Evolutionary conservation across 2,329 filamentous ascomycete genomes (phyloP).

Genomic region (Penicillium oxalicum): DNA sequence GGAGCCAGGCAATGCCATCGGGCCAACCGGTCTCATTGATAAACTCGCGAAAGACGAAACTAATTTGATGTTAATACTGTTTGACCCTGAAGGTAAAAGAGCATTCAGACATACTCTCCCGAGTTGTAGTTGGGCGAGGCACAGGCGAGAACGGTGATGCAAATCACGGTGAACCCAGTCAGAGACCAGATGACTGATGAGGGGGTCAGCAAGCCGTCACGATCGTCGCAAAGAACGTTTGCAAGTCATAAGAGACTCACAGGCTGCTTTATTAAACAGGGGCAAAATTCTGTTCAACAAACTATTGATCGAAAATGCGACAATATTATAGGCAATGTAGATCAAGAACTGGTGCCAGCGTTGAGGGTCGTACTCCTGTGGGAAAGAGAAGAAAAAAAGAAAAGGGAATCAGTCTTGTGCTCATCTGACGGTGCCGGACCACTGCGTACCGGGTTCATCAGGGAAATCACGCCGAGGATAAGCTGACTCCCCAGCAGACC

Average conservation of each 20-base stretch:
- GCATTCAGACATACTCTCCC: conserved; percentile 47
- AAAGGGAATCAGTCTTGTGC: not conserved
- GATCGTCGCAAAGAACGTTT: not conserved
- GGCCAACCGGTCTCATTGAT: conserved; percentile 66
- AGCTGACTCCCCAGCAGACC: conserved; percentile 63
- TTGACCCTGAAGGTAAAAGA: not conserved
- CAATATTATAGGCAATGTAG: conserved; percentile 58
- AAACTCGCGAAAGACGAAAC: conserved; percentile 56
- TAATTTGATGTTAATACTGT: conserved; percentile 11
- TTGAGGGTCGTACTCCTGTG: conserved; percentile 46
- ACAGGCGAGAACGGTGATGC: conserved; percentile 62
- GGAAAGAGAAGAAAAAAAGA: too few species aligned
- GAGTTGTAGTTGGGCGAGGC: conserved; percentile 60
- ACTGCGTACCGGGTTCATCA: conserved; percentile 48
- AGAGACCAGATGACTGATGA: conserved; percentile 59
- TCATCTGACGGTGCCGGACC: not conserved
- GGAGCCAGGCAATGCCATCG: conserved; percentile 52
- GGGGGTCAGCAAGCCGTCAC: not conserved
- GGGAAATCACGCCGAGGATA: conserved; percentile 58
- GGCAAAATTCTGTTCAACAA: conserved; percentile 59
- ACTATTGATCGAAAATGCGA: conserved; percentile 60
- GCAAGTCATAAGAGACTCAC: conserved; percentile 15
- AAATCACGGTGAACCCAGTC: conserved; percentile 62
- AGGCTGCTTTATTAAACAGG: conserved; percentile 61
- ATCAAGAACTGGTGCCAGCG: conserved; percentile 69